phyloP scores from a whole-genome alignment of 257 asterid species.

The Paraleonurus japonicus region DNA sequence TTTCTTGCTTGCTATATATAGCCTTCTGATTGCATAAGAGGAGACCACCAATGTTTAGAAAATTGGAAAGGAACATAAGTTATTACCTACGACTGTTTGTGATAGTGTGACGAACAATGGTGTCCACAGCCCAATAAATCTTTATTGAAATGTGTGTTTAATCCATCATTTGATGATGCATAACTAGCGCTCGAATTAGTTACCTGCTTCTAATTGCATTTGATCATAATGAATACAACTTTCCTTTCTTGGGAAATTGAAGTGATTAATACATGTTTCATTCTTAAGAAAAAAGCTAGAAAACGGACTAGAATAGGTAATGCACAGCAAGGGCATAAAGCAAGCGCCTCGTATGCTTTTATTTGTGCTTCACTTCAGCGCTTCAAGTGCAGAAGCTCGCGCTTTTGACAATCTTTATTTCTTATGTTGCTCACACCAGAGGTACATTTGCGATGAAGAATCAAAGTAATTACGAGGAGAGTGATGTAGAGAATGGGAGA shows the following conservation, averaged over 20 bases:
- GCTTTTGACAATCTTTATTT: no score
- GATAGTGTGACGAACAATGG: neutral
- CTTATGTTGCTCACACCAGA: slow-evolving; percentile 38
- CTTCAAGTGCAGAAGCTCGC: no score
- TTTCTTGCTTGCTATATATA: slow-evolving; percentile 13
- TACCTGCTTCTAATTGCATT: slow-evolving; percentile 12
- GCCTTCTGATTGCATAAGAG: neutral
- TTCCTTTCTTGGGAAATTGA: slow-evolving; percentile 5
- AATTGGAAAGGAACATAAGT: neutral
- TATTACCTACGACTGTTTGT: neutral
- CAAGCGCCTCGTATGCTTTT: no score
- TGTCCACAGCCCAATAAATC: slow-evolving; percentile 10
- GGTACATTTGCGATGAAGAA: slow-evolving; percentile 48
- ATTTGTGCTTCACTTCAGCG: no score
- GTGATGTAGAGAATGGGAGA: slow-evolving; percentile 66
- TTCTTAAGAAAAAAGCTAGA: neutral
- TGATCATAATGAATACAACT: neutral
- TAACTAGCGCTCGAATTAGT: neutral
- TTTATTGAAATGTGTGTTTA: neutral
- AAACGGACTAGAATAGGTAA: no score
- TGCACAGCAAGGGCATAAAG: no score
- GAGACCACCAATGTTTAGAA: neutral
- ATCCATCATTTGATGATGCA: neutral
- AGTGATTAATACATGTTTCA: slow-evolving; percentile 1
- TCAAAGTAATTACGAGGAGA: slow-evolving; percentile 42